phyloP scores from a whole-genome alignment of 345 rosid species.

The Arabis hirsuta region DNA sequence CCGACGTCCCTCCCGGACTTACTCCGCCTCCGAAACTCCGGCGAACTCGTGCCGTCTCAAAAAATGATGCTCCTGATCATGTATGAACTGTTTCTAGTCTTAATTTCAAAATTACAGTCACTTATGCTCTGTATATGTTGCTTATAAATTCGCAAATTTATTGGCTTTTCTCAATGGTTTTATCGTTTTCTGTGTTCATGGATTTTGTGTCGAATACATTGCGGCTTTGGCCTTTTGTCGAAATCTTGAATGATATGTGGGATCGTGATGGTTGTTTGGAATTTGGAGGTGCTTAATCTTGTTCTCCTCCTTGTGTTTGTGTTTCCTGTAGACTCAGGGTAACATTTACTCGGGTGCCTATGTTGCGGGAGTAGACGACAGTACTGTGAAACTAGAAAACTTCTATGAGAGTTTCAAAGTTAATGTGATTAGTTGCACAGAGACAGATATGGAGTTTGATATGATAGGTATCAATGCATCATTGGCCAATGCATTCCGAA shows the following conservation, averaged over 20 bases:
- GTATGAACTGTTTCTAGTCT: constrained; percentile 45
- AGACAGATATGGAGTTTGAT: constrained; percentile 80
- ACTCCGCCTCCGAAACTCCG: constrained; percentile 70
- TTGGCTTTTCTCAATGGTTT: constrained; percentile 4
- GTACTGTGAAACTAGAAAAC: constrained; percentile 47
- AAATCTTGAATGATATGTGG: too few relatives aligned
- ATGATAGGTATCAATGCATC: constrained; percentile 89
- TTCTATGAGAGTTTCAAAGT: constrained; percentile 67
- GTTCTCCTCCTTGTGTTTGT: constrained; percentile 29
- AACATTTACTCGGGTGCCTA: constrained; percentile 64
- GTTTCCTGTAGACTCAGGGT: constrained; percentile 61
- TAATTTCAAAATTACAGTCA: background rate
- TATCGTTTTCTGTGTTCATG: accelerated
- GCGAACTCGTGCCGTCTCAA: constrained; percentile 64
- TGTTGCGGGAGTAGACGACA: constrained; percentile 62
- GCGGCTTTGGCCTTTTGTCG: too few relatives aligned
- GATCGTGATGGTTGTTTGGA: too few relatives aligned
- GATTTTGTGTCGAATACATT: too few relatives aligned
- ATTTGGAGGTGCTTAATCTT: background rate
- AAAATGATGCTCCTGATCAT: constrained; percentile 62
- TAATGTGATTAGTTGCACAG: constrained; percentile 59
- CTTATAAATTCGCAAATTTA: background rate
- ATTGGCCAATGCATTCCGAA: constrained; percentile 86
- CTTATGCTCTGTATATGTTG: background rate
- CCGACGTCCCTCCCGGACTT: constrained; percentile 75